Percentiles rank a stretch among this genome's conserved stretches.
phyloP scores from a whole-genome alignment of 1,284 basidiomycete genomes.

The Microbotryomycetes sp. region DNA sequence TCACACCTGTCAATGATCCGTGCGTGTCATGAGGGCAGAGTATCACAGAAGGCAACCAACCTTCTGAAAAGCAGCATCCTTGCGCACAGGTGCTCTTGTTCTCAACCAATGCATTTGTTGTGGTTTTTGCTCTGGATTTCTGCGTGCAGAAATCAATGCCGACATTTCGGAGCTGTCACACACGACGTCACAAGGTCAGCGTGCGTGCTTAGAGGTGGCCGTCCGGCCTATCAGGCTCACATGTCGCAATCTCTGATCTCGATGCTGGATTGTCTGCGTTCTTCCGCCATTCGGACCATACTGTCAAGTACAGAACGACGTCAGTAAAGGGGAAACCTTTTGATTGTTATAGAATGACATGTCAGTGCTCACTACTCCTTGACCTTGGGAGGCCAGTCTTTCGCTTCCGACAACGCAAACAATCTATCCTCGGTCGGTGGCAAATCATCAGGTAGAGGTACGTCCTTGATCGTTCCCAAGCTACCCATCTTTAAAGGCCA shows the following conservation, averaged over 20 bases:
- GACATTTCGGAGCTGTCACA: background rate
- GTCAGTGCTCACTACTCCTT: slow-evolving; percentile 28
- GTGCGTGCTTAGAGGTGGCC: background rate
- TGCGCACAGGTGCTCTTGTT: slow-evolving; percentile 57
- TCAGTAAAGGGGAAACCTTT: no score
- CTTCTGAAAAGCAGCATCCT: slow-evolving; percentile 70
- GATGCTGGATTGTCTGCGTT: slow-evolving; percentile 33
- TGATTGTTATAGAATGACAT: background rate
- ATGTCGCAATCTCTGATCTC: slow-evolving; percentile 34
- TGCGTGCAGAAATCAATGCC: background rate
- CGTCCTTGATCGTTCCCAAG: slow-evolving; percentile 45
- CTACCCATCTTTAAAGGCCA: slow-evolving; percentile 43
- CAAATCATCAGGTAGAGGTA: slow-evolving; percentile 34
- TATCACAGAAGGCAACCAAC: slow-evolving; percentile 44
- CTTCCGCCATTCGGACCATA: slow-evolving; percentile 25
- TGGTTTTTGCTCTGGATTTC: slow-evolving; percentile 51
- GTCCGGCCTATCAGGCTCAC: background rate
- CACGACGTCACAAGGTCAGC: background rate
- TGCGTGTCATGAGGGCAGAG: slow-evolving; percentile 1
- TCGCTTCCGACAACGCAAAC: slow-evolving; percentile 19
- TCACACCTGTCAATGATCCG: background rate
- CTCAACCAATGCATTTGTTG: slow-evolving; percentile 72
- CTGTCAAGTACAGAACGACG: slow-evolving; percentile 5
- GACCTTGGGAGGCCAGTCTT: slow-evolving; percentile 29
- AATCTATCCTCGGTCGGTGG: slow-evolving; percentile 34